phyloP scores from a whole-genome alignment of 2,329 filamentous ascomycete genomes.

The Fusarium chlamydosporum region DNA sequence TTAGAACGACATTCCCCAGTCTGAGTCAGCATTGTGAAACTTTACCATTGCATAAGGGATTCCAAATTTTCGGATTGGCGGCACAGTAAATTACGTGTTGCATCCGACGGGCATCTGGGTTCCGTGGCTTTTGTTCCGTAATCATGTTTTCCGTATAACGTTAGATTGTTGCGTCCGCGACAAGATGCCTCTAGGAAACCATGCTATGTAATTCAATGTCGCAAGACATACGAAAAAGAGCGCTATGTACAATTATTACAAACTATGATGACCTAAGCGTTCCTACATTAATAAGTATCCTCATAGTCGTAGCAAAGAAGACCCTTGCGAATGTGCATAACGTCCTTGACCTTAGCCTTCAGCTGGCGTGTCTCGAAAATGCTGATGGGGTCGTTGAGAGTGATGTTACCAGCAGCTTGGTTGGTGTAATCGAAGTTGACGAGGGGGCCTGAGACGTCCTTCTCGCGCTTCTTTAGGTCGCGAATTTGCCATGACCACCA shows the following conservation, averaged over 20 bases:
- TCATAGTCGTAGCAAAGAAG: slow-evolving; percentile 31
- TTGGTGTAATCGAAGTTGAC: slow-evolving; percentile 37
- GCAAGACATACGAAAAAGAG: not conserved
- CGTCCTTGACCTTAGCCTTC: slow-evolving; percentile 23
- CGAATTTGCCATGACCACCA: slow-evolving; percentile 47
- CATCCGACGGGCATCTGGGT: not conserved
- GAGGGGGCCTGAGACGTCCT: slow-evolving; percentile 32
- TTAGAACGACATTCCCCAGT: slow-evolving; percentile 13
- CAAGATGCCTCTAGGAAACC: not conserved
- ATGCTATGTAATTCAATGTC: not conserved
- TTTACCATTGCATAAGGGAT: not conserved
- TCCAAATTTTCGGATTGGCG: not conserved
- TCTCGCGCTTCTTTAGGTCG: slow-evolving; percentile 19
- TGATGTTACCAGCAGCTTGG: slow-evolving; percentile 19
- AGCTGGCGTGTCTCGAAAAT: slow-evolving; percentile 23
- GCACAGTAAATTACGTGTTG: slow-evolving; percentile 7
- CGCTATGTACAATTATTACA: not conserved
- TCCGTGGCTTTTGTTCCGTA: not conserved
- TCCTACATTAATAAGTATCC: slow-evolving; percentile 1
- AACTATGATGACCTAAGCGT: not conserved
- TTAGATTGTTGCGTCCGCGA: not conserved
- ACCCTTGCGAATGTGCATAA: slow-evolving; percentile 33
- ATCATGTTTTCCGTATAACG: not conserved
- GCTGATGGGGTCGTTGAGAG: slow-evolving; percentile 8
- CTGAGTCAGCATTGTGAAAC: not conserved